Evolutionary conservation across 805 yeast genomes (phyloP).

Genomic region (Cyberlindnera lachancei): DNA sequence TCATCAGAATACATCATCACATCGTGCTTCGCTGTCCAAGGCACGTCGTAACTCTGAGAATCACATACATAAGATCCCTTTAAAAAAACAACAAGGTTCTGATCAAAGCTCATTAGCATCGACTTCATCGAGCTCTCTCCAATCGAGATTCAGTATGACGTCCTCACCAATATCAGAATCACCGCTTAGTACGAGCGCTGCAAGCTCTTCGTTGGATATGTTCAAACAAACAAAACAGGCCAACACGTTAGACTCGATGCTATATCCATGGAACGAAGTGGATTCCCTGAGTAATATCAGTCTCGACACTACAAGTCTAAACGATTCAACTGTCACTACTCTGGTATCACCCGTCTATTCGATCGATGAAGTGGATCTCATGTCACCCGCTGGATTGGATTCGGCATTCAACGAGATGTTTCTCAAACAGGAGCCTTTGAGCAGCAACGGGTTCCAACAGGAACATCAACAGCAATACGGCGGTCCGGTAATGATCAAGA

Average conservation of each 20-base stretch:
- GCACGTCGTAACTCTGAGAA: conserved; percentile 12
- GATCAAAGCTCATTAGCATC: not conserved
- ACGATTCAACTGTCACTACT: conserved; percentile 14
- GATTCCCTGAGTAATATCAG: conserved; percentile 4
- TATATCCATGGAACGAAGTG: conserved; percentile 3
- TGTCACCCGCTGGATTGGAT: conserved; percentile 2
- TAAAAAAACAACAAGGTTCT: conserved; percentile 1
- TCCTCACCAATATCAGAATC: conserved; percentile 11
- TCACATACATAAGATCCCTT: conserved; percentile 16
- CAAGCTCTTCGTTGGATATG: conserved; percentile 10
- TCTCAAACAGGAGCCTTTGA: not conserved
- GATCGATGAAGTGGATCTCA: conserved; percentile 4
- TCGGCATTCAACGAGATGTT: conserved; percentile 6
- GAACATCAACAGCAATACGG: too few species aligned
- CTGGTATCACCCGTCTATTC: conserved; percentile 15
- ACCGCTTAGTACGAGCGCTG: conserved; percentile 4
- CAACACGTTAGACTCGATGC: conserved; percentile 8
- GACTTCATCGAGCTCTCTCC: too few species aligned
- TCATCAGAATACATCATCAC: too few species aligned
- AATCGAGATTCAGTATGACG: too few species aligned
- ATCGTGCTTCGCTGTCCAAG: conserved; percentile 10
- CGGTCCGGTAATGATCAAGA: not conserved
- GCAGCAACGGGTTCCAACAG: too few species aligned
- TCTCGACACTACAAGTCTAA: conserved; percentile 10
- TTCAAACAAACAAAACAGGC: conserved; percentile 9